Percentiles rank a stretch among this genome's conserved stretches.
phyloP scores from a whole-genome alignment of 23 red algal species.

The Chondrus crispus region DNA sequence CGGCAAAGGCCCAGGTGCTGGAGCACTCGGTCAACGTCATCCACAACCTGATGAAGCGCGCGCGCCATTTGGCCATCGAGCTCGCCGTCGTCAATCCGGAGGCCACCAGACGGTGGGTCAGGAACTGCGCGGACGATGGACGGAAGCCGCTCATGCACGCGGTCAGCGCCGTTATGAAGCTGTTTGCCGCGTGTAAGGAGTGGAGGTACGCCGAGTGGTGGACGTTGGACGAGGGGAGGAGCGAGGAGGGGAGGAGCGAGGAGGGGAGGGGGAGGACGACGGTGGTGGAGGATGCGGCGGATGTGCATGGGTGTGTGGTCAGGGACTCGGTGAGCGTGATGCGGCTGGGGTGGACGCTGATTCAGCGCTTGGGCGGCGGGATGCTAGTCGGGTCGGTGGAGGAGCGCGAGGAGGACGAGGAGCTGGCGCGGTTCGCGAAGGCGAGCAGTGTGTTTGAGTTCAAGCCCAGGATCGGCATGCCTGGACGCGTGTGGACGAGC shows the following conservation, averaged over 20 bases:
- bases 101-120: constrained; percentile 52
- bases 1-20: constrained; percentile 61
- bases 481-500: constrained; percentile 63
- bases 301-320: constrained; percentile 58
- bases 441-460: constrained; percentile 49
- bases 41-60: constrained; percentile 27
- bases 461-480: constrained; percentile 49
- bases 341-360: background rate
- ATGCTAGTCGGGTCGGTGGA: background rate
- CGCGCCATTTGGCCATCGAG: constrained; percentile 36
- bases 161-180: constrained; percentile 56
- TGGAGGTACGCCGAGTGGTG: constrained; percentile 80
- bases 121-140: background rate
- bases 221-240: constrained; percentile 35
- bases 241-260: background rate
- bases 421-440: constrained; percentile 1
- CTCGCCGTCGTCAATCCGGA: constrained; percentile 49
- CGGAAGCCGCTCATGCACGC: constrained; percentile 12
- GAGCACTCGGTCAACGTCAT: constrained; percentile 32
- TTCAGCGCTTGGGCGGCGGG: background rate
- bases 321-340: constrained; percentile 48
- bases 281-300: constrained; percentile 43
- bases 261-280: background rate
- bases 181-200: constrained; percentile 34
- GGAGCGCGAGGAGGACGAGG: background rate